phyloP scores from a whole-genome alignment of 495 filamentous ascomycete genomes.

The Alectoria sarmentosa region DNA sequence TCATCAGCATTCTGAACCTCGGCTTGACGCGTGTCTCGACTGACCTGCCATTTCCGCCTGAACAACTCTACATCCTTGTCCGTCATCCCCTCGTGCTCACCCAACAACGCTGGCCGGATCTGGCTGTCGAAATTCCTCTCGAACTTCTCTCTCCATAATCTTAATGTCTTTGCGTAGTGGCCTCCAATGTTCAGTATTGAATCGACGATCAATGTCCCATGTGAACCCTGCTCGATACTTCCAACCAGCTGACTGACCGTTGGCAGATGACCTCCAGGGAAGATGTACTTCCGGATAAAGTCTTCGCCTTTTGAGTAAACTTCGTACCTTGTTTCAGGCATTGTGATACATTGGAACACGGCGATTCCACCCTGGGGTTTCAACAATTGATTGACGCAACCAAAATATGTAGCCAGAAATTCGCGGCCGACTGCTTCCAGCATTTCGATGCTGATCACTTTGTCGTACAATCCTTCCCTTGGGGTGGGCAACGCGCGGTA shows the following conservation, averaged over 20 bases:
- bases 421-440: conserved; percentile 63
- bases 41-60: conserved; percentile 59
- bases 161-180: conserved; percentile 60
- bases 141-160: conserved; percentile 62
- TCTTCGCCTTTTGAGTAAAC: conserved; percentile 40
- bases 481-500: conserved; percentile 51
- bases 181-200: conserved; percentile 60
- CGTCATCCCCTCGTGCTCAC: conserved; percentile 47
- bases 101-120: conserved; percentile 48
- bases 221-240: conserved; percentile 50
- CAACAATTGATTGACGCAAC: conserved; percentile 49
- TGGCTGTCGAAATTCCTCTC: conserved; percentile 47
- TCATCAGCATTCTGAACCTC: conserved; percentile 1
- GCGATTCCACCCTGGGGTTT: conserved; percentile 58
- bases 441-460: conserved; percentile 69
- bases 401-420: conserved; percentile 55
- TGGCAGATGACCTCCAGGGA: conserved; percentile 65
- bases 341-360: conserved; percentile 70
- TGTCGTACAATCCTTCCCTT: conserved; percentile 50
- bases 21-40: conserved; percentile 9
- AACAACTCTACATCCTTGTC: conserved; percentile 56
- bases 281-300: conserved; percentile 70
- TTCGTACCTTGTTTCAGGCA: conserved; percentile 50
- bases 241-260: conserved; percentile 55
- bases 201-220: conserved; percentile 53